Percentiles rank a stretch among this genome's conserved stretches.
phyloP scores from a whole-genome alignment of 352 stramenopile genomes.

The Globisporangium parvum region DNA sequence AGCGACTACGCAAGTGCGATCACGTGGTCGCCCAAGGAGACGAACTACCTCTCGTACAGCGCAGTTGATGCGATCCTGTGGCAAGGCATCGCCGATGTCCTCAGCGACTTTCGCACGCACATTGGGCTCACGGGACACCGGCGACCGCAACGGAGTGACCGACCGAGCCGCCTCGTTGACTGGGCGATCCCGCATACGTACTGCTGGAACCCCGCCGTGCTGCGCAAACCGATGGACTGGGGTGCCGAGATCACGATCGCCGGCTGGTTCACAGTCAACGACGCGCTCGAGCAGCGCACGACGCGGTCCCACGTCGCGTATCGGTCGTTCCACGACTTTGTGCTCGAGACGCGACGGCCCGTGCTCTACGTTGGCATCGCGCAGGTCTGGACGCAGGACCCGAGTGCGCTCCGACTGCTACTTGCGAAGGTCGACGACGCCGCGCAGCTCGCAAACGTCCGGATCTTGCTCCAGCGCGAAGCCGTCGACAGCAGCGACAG shows the following conservation, averaged over 20 bases:
- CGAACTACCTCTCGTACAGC: conserved; percentile 5
- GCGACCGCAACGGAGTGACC: conserved; percentile 7
- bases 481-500: too few relatives aligned
- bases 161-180: conserved; percentile 32
- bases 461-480: conserved; percentile 87
- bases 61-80: conserved; percentile 56
- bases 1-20: conserved; percentile 43
- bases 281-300: conserved; percentile 24
- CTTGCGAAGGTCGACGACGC: conserved; percentile 86
- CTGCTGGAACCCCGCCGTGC: conserved; percentile 49
- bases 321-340: conserved; percentile 8
- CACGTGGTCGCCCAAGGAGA: conserved; percentile 51
- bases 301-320: conserved; percentile 13
- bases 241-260: conserved; percentile 44
- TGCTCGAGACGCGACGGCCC: conserved; percentile 7
- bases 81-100: conserved; percentile 31
- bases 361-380: conserved; percentile 91
- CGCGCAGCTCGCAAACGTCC: conserved; percentile 43
- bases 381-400: too few relatives aligned
- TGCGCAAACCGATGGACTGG: conserved; percentile 65
- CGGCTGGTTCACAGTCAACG: conserved; percentile 22
- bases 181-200: conserved; percentile 70
- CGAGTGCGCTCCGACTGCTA: conserved; percentile 20
- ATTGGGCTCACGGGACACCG: conserved; percentile 37
- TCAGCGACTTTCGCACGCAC: conserved; percentile 54